Evolutionary conservation across 345 rosid species (phyloP), one percentile per base, ranked within the genome.

Genomic region (Viola odorata): DNA sequence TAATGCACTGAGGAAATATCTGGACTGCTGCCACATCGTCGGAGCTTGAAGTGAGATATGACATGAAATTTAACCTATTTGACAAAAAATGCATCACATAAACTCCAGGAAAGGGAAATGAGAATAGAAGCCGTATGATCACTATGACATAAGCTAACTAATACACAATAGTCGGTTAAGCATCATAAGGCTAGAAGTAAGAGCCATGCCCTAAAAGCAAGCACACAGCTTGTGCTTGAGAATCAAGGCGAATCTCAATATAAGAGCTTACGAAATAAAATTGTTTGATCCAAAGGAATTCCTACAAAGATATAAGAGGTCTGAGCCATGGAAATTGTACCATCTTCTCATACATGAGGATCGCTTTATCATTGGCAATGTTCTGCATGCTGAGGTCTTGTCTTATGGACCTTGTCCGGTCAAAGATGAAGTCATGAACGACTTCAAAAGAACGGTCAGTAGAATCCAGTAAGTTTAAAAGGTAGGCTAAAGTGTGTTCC

Each of bases 371-470:
- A 63, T 73, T 78, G 67, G 76, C 78, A 64, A 92, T 75, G 64
- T 83, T 81, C 73, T 92, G 98, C 89, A 89, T 92, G 75, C 81
- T 85, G 49, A 89, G 85, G 69, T 92, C 98, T 75, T 92, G 96
- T 73, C 98, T 82, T 53, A 92, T 77, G 54, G 98, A 92, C 79
- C 98, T 80, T 45, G 87, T 89, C 82, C 98, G 82, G 71, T 92
- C 98, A 77, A 83, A 92, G 60, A 92, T 60, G 70, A 92, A 92
- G 83, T 85, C 98, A 77, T 89, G 98, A 81, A 87, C 75, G 55
- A 77, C 89, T 81, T 87, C 95, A 72, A 89, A 89, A 54, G 88
- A 79, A 60, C 79, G 82, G 14, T 79, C 85, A 2, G 63, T 55
- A 44, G 81, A 78, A 60, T 89, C 86, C 70, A 83, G 65, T 72